These are phyloP conservation scores for Endoconidiophora laricicola DNA, from an alignment of 2,329 filamentous ascomycete genomes.

Conservation along the genomic window DNA sequence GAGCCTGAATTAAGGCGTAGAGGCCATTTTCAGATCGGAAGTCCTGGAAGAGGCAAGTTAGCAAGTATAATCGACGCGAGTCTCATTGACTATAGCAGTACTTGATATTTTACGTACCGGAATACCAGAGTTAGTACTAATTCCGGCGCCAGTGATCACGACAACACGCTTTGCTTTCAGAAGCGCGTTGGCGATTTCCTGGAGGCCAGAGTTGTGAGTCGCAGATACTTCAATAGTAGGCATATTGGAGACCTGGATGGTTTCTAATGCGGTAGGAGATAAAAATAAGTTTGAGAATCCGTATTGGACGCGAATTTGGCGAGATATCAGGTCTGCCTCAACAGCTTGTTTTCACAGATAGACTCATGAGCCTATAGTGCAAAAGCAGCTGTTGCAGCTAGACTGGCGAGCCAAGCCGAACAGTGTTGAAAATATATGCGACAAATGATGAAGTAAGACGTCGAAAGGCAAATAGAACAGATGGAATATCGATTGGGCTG, in stretches of 20 bases:
- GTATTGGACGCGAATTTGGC: too few relatives aligned
- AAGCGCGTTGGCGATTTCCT: constrained; percentile 46
- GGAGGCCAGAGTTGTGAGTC: constrained; percentile 36
- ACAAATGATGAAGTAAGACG: too few relatives aligned
- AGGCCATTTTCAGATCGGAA: constrained; percentile 58
- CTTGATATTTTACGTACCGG: constrained; percentile 34
- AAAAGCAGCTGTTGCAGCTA: too few relatives aligned
- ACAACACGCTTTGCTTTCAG: constrained; percentile 52
- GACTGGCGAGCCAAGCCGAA: too few relatives aligned
- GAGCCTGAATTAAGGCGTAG: constrained; percentile 54
- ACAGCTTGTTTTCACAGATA: too few relatives aligned
- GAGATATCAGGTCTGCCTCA: too few relatives aligned
- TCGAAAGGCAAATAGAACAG: too few relatives aligned
- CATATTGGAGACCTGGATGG: constrained; percentile 25
- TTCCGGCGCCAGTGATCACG: constrained; percentile 55
- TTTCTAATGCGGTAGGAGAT: background rate
- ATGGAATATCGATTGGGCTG: too few relatives aligned
- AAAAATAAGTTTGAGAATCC: too few relatives aligned
- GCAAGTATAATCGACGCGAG: background rate
- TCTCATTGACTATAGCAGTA: background rate
- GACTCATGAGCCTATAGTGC: too few relatives aligned
- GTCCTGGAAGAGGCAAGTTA: constrained; percentile 29
- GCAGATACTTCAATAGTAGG: constrained; percentile 40
- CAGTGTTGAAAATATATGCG: too few relatives aligned
- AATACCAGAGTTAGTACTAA: constrained; percentile 61